These are phyloP conservation scores for Phaeoacremonium minimum DNA, from an alignment of 2,329 filamentous ascomycete species.

Conservation along the genomic window DNA sequence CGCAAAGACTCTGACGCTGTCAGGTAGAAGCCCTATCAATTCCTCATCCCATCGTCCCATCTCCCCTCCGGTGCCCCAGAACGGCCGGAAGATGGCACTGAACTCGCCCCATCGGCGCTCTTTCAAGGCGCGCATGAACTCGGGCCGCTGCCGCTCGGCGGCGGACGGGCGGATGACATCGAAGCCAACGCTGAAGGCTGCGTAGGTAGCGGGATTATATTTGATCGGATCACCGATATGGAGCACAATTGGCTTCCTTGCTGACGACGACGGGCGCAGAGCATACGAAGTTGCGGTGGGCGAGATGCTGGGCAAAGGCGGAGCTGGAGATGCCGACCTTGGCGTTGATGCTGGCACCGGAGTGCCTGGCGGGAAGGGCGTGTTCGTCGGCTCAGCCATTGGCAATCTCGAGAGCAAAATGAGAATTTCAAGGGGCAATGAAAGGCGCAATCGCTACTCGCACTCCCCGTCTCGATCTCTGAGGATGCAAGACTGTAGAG, in stretches of 20 bases:
- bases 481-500: too few species aligned
- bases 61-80: conserved; percentile 57
- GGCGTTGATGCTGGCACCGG: conserved; percentile 21
- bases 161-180: conserved; percentile 46
- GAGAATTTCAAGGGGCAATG: too few species aligned
- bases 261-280: conserved; percentile 12
- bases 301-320: conserved; percentile 18
- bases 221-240: conserved; percentile 65
- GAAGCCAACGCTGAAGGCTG: conserved; percentile 35
- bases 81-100: conserved; percentile 48
- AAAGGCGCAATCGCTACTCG: too few species aligned
- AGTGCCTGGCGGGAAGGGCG: conserved; percentile 18
- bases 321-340: conserved; percentile 19
- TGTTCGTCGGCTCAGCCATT: conserved; percentile 26
- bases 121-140: conserved; percentile 43
- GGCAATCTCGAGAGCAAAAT: too few species aligned
- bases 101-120: conserved; percentile 53
- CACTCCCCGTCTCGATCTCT: too few species aligned
- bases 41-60: conserved; percentile 63
- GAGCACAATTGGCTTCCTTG: conserved; percentile 54
- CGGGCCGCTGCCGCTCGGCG: conserved; percentile 44
- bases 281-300: conserved; percentile 13
- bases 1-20: conserved; percentile 55
- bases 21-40: conserved; percentile 50
- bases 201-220: conserved; percentile 44